Evolutionary conservation across 495 filamentous ascomycete genomes (phyloP), one percentile per base, ranked within the genome.

Genomic region (Xylaria bambusicola): DNA sequence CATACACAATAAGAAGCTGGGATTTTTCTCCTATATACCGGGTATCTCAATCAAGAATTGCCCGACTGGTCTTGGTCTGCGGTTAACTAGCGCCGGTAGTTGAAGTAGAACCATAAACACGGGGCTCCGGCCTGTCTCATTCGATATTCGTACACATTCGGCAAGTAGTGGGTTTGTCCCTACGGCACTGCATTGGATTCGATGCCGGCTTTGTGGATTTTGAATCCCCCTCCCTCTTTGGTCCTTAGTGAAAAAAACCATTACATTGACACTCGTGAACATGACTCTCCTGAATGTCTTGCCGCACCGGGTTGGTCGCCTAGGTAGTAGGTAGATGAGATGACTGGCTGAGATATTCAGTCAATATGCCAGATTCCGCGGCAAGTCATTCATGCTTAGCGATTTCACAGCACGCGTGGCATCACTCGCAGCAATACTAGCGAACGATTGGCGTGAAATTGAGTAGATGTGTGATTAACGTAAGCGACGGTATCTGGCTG

Each of bases 401-500:
- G 35, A 53, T 41, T 35, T 12, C 50, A 41, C 50, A 7, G 21
- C 35, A 53, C 50, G 33, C 50, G 35, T 53, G 35, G 50, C 50
- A 54, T 54, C 52, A 33, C 52, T 42, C 40, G 52, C 52, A 44
- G 52, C 52, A 21, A 29, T 38, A 54, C 38, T 44, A 54, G 52
- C 7, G n/a, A 6, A 23, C 7, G 26, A 44, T 3, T 35, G 24
- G 23, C 3, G 26, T 26, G 10, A 26, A n/a, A 54, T 54, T 44
- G 38, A 26, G 52, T 9, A 44, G 24, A 44, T 29, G 38, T 18
- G 21, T 21, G 31, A 44, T 27, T 31, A 42, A 31, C 51, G 38
- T 36, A 15, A 35, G 36, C 38, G 36, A 23, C 17, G 29, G 10
- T 54, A 54, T 44, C 51, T 18, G 35, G 27, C 17, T 52, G 50